Conservation (phyloP, 768 basidiomycete species). For the Mycena amicta region DNA sequence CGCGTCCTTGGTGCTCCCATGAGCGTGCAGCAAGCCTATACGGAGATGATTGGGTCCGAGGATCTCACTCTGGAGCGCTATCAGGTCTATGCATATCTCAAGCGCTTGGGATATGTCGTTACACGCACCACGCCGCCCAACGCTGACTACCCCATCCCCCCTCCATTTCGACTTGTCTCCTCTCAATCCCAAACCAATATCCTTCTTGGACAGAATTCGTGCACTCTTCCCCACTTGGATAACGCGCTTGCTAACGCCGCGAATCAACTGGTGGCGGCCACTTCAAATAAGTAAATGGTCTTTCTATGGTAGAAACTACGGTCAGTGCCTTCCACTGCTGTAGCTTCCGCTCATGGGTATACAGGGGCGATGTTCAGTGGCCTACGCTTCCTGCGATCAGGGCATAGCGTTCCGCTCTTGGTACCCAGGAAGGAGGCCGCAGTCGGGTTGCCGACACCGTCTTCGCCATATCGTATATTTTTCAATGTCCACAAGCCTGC, state of each 20-base stretch:
- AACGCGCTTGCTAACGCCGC: conserved; percentile 34
- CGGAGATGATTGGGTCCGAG: conserved; percentile 80
- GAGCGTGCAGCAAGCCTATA: conserved; percentile 89
- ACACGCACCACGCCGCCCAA: conserved; percentile 71
- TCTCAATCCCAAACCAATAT: conserved; percentile 19
- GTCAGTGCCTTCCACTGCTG: conserved; percentile 37
- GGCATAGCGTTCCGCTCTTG: conserved; percentile 55
- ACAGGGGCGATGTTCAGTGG: conserved; percentile 69
- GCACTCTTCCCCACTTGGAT: conserved; percentile 37
- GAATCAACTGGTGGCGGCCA: conserved; percentile 69
- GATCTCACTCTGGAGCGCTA: conserved; percentile 83
- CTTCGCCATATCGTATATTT: conserved; percentile 78
- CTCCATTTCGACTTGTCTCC: conserved; percentile 31
- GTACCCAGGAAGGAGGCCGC: conserved; percentile 27
- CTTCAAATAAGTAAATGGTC: conserved; percentile 50
- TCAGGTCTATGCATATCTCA: conserved; percentile 93
- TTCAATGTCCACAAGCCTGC: conserved; percentile 92
- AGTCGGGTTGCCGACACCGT: conserved; percentile 14
- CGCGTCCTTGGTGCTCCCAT: conserved; percentile 70
- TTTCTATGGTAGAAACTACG: conserved; percentile 52
- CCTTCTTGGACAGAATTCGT: conserved; percentile 38
- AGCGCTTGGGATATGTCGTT: conserved; percentile 87
- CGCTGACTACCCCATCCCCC: conserved; percentile 52
- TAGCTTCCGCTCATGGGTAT: background rate
- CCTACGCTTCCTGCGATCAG: conserved; percentile 72